These are phyloP conservation scores for Heritiera littoralis DNA, from an alignment of 345 rosid species.

Conservation along the genomic window DNA sequence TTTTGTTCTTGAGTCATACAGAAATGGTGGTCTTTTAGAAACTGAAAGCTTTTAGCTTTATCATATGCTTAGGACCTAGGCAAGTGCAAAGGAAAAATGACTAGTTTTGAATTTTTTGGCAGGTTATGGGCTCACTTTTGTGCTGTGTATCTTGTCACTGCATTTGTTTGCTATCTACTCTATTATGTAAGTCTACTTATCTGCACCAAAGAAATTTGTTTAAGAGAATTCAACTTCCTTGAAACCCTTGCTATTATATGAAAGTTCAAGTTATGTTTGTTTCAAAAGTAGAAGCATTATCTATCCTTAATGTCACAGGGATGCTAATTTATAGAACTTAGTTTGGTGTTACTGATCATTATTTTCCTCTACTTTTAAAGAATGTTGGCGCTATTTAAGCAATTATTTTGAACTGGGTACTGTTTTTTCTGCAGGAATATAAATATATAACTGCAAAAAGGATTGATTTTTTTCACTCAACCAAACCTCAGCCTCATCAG, in stretches of 20 bases:
- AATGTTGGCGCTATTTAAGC: constrained; percentile 14
- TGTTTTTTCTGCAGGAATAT: constrained; percentile 66
- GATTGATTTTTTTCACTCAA: constrained; percentile 69
- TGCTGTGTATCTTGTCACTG: constrained; percentile 73
- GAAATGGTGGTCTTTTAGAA: neutral
- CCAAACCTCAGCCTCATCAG: constrained; percentile 91
- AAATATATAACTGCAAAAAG: constrained; percentile 68
- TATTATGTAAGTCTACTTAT: constrained; percentile 57
- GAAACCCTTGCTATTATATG: constrained; percentile 11
- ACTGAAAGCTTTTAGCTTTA: constrained; percentile 8
- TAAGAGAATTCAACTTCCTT: constrained; percentile 1
- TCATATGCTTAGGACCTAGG: neutral
- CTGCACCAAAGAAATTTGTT: neutral
- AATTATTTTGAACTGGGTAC: neutral
- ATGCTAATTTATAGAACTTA: neutral
- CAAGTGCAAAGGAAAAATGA: constrained; percentile 22
- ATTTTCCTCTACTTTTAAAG: constrained; percentile 4
- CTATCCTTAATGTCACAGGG: neutral
- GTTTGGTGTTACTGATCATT: neutral
- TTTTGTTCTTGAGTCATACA: neutral
- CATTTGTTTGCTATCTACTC: constrained; percentile 72
- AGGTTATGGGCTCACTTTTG: constrained; percentile 97
- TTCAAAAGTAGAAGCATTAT: neutral
- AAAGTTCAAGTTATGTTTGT: constrained; percentile 3
- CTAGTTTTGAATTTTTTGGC: constrained; percentile 33